These are phyloP conservation scores for Cladophialophora immunda DNA, from an alignment of 2,329 filamentous ascomycete species.

Conservation along the genomic window DNA sequence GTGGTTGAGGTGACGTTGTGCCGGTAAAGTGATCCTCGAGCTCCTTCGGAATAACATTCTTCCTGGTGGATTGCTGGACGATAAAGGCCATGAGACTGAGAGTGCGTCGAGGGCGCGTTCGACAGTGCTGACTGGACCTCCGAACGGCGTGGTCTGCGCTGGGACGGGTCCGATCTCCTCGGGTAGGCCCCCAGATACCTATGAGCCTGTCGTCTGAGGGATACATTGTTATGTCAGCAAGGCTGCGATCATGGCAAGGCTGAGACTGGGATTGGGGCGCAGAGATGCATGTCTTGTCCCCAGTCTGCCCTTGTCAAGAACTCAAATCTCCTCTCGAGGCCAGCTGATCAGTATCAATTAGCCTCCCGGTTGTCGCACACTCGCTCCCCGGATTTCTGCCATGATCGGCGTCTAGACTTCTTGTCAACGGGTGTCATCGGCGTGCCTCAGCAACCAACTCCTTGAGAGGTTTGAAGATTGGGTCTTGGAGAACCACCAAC, in stretches of 20 bases:
- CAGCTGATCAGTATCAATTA: conserved; percentile 52
- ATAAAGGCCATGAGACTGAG: too few species aligned
- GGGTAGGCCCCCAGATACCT: too few species aligned
- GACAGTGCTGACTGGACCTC: too few species aligned
- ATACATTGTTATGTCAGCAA: not conserved
- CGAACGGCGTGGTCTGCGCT: too few species aligned
- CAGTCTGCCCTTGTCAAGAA: too few species aligned
- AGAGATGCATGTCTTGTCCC: too few species aligned
- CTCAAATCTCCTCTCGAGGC: conserved; percentile 62
- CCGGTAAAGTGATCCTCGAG: not conserved
- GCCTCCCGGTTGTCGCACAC: conserved; percentile 60
- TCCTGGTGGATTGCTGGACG: too few species aligned
- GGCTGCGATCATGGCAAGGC: not conserved
- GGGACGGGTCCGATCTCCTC: too few species aligned
- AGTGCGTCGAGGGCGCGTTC: too few species aligned
- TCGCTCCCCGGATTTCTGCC: conserved; percentile 67
- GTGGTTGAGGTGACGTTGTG: not conserved
- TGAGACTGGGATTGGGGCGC: not conserved
- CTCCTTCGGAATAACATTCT: not conserved
- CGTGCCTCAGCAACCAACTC: conserved; percentile 62
- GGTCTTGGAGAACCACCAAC: conserved; percentile 56
- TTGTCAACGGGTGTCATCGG: conserved; percentile 66
- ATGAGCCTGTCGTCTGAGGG: too few species aligned
- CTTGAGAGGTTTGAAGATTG: conserved; percentile 64
- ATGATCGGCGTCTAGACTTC: conserved; percentile 68